Evolutionary conservation across 2,329 filamentous ascomycete species (phyloP).

Genomic region (Aspergillus alliaceus): DNA sequence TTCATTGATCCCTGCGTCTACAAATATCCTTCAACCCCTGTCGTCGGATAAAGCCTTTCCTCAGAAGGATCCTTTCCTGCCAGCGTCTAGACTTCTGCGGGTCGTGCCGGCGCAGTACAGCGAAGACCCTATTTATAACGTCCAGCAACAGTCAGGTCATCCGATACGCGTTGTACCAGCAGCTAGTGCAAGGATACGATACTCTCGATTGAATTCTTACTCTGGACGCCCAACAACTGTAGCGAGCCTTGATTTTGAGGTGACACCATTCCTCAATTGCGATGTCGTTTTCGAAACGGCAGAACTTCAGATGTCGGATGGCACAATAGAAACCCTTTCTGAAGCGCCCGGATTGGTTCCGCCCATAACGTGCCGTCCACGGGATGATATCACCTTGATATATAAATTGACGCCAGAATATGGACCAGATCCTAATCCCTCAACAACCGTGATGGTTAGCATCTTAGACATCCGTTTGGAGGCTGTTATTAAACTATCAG

Average conservation of each 20-base stretch:
- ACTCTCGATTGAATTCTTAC: conserved; percentile 49
- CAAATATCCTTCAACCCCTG: conserved; percentile 59
- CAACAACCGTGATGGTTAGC: conserved; percentile 40
- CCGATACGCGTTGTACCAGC: conserved; percentile 57
- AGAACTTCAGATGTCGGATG: conserved; percentile 48
- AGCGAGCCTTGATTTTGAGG: conserved; percentile 57
- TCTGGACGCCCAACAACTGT: conserved; percentile 49
- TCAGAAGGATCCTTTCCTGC: conserved; percentile 54
- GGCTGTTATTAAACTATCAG: conserved; percentile 40
- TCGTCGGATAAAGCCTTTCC: conserved; percentile 49
- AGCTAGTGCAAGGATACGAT: conserved; percentile 57
- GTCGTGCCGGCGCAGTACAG: conserved; percentile 53
- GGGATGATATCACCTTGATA: conserved; percentile 58
- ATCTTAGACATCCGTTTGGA: conserved; percentile 50
- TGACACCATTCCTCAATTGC: conserved; percentile 53
- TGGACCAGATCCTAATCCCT: conserved; percentile 34
- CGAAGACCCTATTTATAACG: conserved; percentile 52
- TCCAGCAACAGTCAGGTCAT: conserved; percentile 54
- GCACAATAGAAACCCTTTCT: conserved; percentile 47
- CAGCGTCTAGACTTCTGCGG: conserved; percentile 58
- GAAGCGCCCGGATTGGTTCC: conserved; percentile 33
- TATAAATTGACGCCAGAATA: conserved; percentile 52
- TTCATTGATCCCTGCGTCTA: conserved; percentile 55
- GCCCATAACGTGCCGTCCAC: conserved; percentile 48
- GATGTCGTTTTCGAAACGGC: conserved; percentile 52